These are phyloP conservation scores for Teunomyces atbi DNA, from an alignment of 805 yeast species.

Conservation along the genomic window DNA sequence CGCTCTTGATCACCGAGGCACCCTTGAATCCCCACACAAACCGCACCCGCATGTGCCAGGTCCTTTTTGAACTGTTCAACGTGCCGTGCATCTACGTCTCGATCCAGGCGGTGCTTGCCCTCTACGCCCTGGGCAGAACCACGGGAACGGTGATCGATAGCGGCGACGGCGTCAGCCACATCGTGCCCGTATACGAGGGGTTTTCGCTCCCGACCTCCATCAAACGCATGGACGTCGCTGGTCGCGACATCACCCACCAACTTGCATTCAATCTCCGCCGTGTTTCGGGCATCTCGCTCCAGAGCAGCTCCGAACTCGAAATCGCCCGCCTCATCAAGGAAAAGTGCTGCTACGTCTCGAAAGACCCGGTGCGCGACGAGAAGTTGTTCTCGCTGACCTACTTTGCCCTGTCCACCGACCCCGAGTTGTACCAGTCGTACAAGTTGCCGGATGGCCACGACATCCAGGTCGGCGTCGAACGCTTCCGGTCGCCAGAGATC, in stretches of 20 bases:
- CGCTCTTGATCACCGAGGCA: constrained; percentile 83
- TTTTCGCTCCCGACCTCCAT: constrained; percentile 73
- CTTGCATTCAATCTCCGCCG: constrained; percentile 67
- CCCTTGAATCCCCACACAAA: constrained; percentile 72
- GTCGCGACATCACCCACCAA: constrained; percentile 79
- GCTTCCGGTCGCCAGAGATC: constrained; percentile 76
- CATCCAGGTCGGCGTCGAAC: constrained; percentile 62
- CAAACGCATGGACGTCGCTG: constrained; percentile 77
- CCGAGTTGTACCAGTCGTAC: constrained; percentile 39
- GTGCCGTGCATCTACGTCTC: constrained; percentile 74
- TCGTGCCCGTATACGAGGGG: constrained; percentile 90
- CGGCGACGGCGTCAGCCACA: constrained; percentile 91
- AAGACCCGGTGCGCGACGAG: constrained; percentile 58
- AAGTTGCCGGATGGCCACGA: constrained; percentile 83
- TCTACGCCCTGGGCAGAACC: constrained; percentile 87
- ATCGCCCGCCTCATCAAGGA: constrained; percentile 79
- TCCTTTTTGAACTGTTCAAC: constrained; percentile 69
- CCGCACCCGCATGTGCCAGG: constrained; percentile 59
- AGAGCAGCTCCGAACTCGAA: constrained; percentile 77
- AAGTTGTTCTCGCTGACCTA: constrained; percentile 34
- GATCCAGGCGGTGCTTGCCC: constrained; percentile 74
- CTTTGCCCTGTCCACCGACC: constrained; percentile 13
- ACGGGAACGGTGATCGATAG: constrained; percentile 86
- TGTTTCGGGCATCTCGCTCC: constrained; percentile 57
- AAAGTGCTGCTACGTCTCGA: constrained; percentile 61